Percentiles rank a stretch among this genome's conserved stretches.
These are phyloP conservation scores for Dendrobium huoshanense DNA, from an alignment of 106 monocot species.

Conservation along the genomic window DNA sequence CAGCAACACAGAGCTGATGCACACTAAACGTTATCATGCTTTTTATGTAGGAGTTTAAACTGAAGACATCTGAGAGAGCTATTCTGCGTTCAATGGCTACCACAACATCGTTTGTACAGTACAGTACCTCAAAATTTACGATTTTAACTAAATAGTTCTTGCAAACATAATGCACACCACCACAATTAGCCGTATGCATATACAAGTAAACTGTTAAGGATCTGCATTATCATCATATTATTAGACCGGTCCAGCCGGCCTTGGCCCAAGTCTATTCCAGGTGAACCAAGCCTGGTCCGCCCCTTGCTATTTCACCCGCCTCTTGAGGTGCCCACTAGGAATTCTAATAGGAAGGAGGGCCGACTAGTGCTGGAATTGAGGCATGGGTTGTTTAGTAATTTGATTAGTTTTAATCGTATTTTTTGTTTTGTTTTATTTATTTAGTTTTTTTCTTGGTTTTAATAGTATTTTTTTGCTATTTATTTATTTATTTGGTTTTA, in stretches of 20 bases:
- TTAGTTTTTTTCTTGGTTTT: no score
- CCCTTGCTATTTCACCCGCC: no score
- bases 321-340: no score
- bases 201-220: neutral
- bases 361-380: no score
- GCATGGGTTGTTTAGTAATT: no score
- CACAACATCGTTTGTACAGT: slow-evolving; percentile 19
- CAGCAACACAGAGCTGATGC: neutral
- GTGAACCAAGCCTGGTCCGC: no score
- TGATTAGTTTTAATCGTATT: neutral
- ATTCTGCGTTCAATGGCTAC: slow-evolving; percentile 14
- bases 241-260: no score
- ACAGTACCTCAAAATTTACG: neutral
- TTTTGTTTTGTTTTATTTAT: no score
- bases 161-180: neutral
- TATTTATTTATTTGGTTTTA: neutral
- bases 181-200: neutral
- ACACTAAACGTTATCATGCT: neutral
- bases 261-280: no score
- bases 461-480: no score
- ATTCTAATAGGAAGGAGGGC: no score
- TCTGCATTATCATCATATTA: neutral
- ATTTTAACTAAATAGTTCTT: neutral
- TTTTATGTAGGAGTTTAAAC: slow-evolving; percentile 47
- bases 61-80: slow-evolving; percentile 52